A percentile compares a stretch with the other conserved stretches of the same genome.
phyloP scores from a whole-genome alignment of 208 protist species.

The Leishmania guyanensis region DNA sequence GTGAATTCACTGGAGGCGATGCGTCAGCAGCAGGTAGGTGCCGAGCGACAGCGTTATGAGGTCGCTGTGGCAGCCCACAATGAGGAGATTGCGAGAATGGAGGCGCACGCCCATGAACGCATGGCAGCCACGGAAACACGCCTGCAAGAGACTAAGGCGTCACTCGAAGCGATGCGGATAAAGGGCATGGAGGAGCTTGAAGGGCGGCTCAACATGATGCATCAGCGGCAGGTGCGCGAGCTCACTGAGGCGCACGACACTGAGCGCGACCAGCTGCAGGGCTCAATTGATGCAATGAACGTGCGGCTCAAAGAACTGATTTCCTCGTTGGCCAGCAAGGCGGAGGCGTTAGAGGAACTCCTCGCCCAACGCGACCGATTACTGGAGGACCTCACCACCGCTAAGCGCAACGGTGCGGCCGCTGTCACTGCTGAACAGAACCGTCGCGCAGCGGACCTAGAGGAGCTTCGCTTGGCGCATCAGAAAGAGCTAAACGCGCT shows the following conservation, averaged over 20 bases:
- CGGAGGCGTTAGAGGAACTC: constrained; percentile 23
- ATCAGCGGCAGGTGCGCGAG: constrained; percentile 31
- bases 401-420: constrained; percentile 26
- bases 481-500: constrained; percentile 32
- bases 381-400: constrained; percentile 24
- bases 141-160: constrained; percentile 16
- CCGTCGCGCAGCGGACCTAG: constrained; percentile 31
- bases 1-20: constrained; percentile 12
- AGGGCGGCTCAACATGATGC: constrained; percentile 16
- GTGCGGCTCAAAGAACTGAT: constrained; percentile 19
- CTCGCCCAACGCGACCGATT: constrained; percentile 32
- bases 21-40: constrained; percentile 24
- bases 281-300: constrained; percentile 12
- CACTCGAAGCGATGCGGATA: constrained; percentile 16
- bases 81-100: constrained; percentile 25
- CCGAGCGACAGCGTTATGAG: constrained; percentile 31
- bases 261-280: constrained; percentile 13
- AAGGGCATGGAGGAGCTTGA: constrained; percentile 28
- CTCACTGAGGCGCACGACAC: constrained; percentile 17
- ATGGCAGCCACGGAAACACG: constrained; percentile 15
- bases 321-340: constrained; percentile 6
- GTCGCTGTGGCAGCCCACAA: constrained; percentile 22
- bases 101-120: constrained; percentile 13
- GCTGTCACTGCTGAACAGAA: constrained; percentile 23
- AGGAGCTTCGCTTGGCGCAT: constrained; percentile 39